Evolutionary conservation across 2,329 filamentous ascomycete genomes (phyloP).

Genomic region (Cercospora sojina): DNA sequence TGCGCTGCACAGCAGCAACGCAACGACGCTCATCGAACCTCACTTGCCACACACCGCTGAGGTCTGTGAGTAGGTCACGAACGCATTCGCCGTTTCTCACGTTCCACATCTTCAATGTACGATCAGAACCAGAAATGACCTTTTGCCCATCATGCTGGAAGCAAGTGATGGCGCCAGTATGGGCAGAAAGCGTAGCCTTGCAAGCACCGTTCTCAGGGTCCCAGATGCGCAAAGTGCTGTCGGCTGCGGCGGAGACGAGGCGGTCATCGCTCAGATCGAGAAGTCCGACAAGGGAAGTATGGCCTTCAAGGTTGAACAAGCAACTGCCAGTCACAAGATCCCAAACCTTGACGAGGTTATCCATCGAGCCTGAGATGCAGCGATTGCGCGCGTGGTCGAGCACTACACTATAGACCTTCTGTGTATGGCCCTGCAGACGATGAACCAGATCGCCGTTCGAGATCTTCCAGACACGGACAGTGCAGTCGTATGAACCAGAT

Average conservation of each 20-base stretch:
- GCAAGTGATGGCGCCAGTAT: conserved; percentile 96
- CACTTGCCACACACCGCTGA: conserved; percentile 98
- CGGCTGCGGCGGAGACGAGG: conserved; percentile 90
- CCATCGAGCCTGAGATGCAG: conserved; percentile 98
- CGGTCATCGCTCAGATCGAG: conserved; percentile 86
- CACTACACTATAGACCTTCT: conserved; percentile 97
- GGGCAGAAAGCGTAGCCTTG: conserved; percentile 83
- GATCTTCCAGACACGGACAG: conserved; percentile 94
- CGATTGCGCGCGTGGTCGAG: conserved; percentile 87
- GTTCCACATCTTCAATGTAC: conserved; percentile 98
- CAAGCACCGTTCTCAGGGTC: conserved; percentile 90
- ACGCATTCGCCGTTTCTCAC: conserved; percentile 88
- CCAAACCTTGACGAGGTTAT: conserved; percentile 97
- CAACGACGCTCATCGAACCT: conserved; percentile 95
- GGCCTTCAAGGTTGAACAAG: conserved; percentile 87
- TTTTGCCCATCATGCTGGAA: conserved; percentile 98
- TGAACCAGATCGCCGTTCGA: conserved; percentile 88
- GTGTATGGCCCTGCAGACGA: conserved; percentile 77
- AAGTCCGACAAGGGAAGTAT: conserved; percentile 86
- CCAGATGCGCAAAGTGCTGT: conserved; percentile 95
- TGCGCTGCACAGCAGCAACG: conserved; percentile 92
- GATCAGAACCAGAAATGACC: conserved; percentile 92
- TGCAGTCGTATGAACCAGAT: conserved; percentile 94
- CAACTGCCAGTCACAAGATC: conserved; percentile 82
- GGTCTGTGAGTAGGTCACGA: conserved; percentile 85